Evolutionary conservation across 345 rosid species (phyloP).

Genomic region (Eucalyptus regnans): DNA sequence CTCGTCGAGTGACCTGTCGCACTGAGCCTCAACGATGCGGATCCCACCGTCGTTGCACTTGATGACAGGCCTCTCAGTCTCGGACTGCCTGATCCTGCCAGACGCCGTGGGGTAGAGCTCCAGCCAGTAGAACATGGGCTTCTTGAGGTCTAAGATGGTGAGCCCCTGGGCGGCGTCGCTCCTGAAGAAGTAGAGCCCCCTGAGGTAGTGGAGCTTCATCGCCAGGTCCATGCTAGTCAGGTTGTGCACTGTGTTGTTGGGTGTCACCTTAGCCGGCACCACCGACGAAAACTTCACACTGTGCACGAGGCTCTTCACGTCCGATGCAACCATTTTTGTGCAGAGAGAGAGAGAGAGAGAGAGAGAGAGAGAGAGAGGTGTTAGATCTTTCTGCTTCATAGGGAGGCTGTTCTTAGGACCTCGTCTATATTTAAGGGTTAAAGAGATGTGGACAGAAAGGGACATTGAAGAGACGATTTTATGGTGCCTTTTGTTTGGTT

Average conservation of each 20-base stretch:
- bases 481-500: neutral
- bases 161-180: constrained; percentile 17
- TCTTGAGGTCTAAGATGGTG: constrained; percentile 24
- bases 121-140: constrained; percentile 25
- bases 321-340: neutral
- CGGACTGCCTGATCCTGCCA: constrained; percentile 44
- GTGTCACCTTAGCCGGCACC: constrained; percentile 43
- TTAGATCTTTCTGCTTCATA: neutral
- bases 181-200: constrained; percentile 46
- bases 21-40: constrained; percentile 40
- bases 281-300: constrained; percentile 39
- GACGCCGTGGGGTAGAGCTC: constrained; percentile 15
- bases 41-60: constrained; percentile 79
- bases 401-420: neutral
- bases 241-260: constrained; percentile 15
- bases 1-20: constrained; percentile 37
- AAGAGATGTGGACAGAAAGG: neutral
- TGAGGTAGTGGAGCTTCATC: constrained; percentile 68
- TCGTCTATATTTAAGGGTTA: neutral
- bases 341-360: neutral
- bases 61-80: constrained; percentile 24
- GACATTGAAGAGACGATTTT: neutral
- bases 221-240: constrained; percentile 54
- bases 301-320: neutral
- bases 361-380: neutral